Conservation (phyloP, 2,329 filamentous ascomycete species). For the Aspergillus sp. region DNA sequence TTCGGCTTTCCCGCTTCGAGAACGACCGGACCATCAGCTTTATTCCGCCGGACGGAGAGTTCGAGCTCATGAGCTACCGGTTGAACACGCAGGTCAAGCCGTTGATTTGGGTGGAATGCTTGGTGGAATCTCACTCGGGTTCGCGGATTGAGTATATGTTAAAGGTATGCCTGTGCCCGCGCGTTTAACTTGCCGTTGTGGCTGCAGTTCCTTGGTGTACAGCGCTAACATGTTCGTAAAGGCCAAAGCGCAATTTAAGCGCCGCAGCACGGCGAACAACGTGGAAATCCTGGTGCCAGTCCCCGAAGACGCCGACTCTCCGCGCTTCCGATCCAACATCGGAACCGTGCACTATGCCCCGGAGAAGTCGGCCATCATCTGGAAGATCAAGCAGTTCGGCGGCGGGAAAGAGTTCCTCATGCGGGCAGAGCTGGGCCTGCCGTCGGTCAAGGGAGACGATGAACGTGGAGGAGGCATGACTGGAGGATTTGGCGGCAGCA, state of each 20-base stretch:
- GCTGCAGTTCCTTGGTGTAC: too few relatives aligned
- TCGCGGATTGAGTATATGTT: constrained; percentile 98
- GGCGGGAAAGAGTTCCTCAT: constrained; percentile 98
- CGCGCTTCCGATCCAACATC: constrained; percentile 94
- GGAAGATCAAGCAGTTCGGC: constrained; percentile 99
- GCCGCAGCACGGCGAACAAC: constrained; percentile 94
- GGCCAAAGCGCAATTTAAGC: constrained; percentile 95
- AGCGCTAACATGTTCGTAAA: constrained; percentile 14
- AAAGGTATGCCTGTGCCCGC: constrained; percentile 61
- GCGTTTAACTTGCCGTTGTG: too few relatives aligned
- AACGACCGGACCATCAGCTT: constrained; percentile 98
- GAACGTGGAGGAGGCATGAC: constrained; percentile 97
- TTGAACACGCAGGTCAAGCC: constrained; percentile 98
- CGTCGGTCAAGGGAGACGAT: constrained; percentile 88
- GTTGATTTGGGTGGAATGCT: constrained; percentile 96
- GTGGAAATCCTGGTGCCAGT: constrained; percentile 97
- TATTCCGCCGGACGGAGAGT: constrained; percentile 95
- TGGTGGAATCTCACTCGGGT: constrained; percentile 91
- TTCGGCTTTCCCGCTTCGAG: constrained; percentile 89
- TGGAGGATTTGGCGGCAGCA: constrained; percentile 89
- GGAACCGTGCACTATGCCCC: constrained; percentile 95
- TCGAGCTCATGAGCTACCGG: constrained; percentile 98
- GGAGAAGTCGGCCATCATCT: constrained; percentile 93
- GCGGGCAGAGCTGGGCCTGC: constrained; percentile 89
- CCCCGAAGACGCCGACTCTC: constrained; percentile 91